These are phyloP conservation scores for Alloascoidea hylecoeti DNA, from an alignment of 805 yeast genomes.

Conservation along the genomic window DNA sequence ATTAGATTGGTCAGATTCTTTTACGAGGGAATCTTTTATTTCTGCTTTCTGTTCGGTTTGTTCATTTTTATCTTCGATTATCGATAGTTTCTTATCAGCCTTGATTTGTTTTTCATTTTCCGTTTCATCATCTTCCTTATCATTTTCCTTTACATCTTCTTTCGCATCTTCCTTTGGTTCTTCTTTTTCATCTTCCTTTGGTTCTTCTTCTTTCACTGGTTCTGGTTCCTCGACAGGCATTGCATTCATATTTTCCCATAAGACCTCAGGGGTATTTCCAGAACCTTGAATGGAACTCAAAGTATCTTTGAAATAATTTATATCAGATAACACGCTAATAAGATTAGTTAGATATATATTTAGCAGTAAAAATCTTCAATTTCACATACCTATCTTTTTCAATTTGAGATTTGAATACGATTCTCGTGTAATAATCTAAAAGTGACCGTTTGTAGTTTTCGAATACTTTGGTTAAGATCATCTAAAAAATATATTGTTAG, in stretches of 20 bases:
- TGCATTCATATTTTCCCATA: constrained; percentile 5
- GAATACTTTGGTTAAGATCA: constrained; percentile 19
- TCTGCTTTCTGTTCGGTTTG: too few relatives aligned
- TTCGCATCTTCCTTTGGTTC: constrained; percentile 9
- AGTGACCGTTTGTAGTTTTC: constrained; percentile 43
- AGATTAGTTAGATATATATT: too few relatives aligned
- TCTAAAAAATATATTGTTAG: constrained; percentile 8
- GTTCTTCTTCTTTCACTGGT: constrained; percentile 14
- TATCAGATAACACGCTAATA: constrained; percentile 40
- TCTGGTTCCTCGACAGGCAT: constrained; percentile 10
- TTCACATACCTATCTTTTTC: constrained; percentile 12
- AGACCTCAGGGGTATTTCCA: constrained; percentile 16
- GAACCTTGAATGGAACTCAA: constrained; percentile 43
- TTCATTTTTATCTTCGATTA: too few relatives aligned
- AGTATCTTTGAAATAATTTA: constrained; percentile 50
- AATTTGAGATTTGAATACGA: constrained; percentile 13
- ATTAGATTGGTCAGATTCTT: too few relatives aligned
- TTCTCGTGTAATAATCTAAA: constrained; percentile 34
- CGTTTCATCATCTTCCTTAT: constrained; percentile 7
- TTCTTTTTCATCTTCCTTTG: constrained; percentile 19
- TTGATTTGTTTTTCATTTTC: constrained; percentile 5
- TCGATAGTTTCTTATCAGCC: too few relatives aligned
- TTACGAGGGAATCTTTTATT: too few relatives aligned
- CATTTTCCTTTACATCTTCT: constrained; percentile 11
- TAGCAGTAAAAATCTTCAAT: constrained; percentile 30